Percentiles rank a stretch among this genome's conserved stretches.
These are phyloP conservation scores for Stephania cephalantha DNA, from an alignment of 164 flowering plant species.

Conservation along the genomic window DNA sequence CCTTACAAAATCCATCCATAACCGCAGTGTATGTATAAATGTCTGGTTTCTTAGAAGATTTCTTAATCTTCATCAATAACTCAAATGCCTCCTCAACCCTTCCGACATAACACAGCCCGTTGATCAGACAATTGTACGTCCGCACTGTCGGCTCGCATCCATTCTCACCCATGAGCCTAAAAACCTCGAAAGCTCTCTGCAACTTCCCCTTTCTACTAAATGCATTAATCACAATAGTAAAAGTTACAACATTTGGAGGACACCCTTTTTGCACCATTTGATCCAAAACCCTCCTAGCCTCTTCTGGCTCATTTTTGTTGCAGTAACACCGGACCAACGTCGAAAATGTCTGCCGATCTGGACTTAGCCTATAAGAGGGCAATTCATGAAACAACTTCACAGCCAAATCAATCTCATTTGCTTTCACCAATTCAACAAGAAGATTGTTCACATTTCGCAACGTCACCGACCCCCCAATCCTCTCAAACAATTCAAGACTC, in stretches of 20 bases:
- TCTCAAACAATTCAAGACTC: conserved; percentile 15
- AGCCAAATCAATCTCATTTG: conserved; percentile 43
- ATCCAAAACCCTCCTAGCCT: conserved; percentile 41
- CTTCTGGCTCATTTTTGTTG: conserved; percentile 34
- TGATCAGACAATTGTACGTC: conserved; percentile 66
- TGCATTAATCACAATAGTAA: conserved; percentile 44
- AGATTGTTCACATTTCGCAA: conserved; percentile 38
- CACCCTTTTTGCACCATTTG: conserved; percentile 51
- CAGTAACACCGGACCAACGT: conserved; percentile 43
- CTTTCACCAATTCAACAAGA: conserved; percentile 35
- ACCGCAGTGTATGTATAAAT: conserved; percentile 65
- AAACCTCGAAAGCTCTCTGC: conserved; percentile 49
- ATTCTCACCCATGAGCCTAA: conserved; percentile 44
- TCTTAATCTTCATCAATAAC: conserved; percentile 45
- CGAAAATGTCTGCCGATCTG: conserved; percentile 48
- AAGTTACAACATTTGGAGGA: conserved; percentile 44
- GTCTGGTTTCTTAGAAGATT: conserved; percentile 40
- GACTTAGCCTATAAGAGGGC: conserved; percentile 29
- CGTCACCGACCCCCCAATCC: conserved; percentile 16
- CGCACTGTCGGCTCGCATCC: conserved; percentile 51
- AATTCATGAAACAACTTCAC: conserved; percentile 29
- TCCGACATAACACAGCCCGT: conserved; percentile 85
- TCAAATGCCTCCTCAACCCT: conserved; percentile 68
- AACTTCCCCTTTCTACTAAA: conserved; percentile 54
- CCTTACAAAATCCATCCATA: conserved; percentile 92